phyloP scores from a whole-genome alignment of 2,329 filamentous ascomycete species.

The Aaosphaeria arxii region DNA sequence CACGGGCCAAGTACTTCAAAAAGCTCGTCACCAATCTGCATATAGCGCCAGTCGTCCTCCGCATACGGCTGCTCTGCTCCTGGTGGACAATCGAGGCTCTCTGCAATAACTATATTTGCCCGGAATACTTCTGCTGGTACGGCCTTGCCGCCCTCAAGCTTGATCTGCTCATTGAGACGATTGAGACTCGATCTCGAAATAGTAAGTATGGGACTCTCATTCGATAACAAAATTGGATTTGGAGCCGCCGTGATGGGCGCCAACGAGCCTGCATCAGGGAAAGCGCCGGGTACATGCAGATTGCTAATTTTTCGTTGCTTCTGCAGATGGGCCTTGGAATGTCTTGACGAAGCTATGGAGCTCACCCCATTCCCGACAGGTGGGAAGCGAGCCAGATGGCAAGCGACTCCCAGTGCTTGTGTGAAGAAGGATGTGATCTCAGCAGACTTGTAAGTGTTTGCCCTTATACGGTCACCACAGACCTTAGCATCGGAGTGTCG shows the following conservation, averaged over 20 bases:
- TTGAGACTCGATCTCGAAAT: conserved; percentile 79
- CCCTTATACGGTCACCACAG: conserved; percentile 75
- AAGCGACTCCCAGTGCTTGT: conserved; percentile 70
- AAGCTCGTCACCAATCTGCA: conserved; percentile 63
- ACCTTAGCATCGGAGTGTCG: conserved; percentile 61
- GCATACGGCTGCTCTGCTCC: conserved; percentile 61
- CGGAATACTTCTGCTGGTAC: conserved; percentile 76
- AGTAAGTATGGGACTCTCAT: conserved; percentile 89
- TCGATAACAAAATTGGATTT: conserved; percentile 73
- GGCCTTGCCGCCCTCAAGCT: conserved; percentile 56
- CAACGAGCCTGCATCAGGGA: conserved; percentile 45
- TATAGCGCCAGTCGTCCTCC: conserved; percentile 73
- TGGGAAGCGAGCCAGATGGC: conserved; percentile 80
- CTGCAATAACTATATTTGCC: conserved; percentile 77
- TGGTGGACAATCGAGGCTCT: conserved; percentile 40
- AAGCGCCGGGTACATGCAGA: conserved; percentile 51
- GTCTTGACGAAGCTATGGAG: conserved; percentile 58
- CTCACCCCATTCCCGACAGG: conserved; percentile 51
- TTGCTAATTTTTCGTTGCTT: conserved; percentile 37
- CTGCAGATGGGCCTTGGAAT: conserved; percentile 69
- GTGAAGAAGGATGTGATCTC: conserved; percentile 76
- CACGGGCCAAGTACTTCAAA: conserved; percentile 80
- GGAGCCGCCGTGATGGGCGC: conserved; percentile 50
- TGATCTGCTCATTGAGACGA: conserved; percentile 71
- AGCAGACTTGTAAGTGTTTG: conserved; percentile 66